phyloP scores from a whole-genome alignment of 345 rosid genomes.

The Anastatica hierochuntica region DNA sequence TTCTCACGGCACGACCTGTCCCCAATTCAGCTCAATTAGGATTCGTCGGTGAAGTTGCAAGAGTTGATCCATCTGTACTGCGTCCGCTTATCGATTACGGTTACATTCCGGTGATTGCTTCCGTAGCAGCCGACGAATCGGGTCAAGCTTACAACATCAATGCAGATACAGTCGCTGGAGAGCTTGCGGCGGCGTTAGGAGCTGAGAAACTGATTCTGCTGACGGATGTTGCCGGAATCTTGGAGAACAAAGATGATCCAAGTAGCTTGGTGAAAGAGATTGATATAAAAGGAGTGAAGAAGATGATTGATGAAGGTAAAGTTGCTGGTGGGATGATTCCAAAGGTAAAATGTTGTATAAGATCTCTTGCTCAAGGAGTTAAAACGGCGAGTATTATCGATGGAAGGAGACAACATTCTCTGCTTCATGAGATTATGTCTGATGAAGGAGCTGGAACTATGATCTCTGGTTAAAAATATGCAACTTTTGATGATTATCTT shows the following conservation, averaged over 20 bases:
- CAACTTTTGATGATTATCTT: not conserved
- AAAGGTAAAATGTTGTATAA: conserved; percentile 74
- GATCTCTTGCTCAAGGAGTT: conserved; percentile 83
- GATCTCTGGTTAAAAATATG: conserved; percentile 51
- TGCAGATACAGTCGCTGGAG: conserved; percentile 93
- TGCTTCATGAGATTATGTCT: conserved; percentile 83
- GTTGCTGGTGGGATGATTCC: conserved; percentile 96
- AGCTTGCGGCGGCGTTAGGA: conserved; percentile 81
- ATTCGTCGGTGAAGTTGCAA: conserved; percentile 78
- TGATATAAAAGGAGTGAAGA: conserved; percentile 75
- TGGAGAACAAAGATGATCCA: conserved; percentile 49
- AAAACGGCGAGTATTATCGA: conserved; percentile 87
- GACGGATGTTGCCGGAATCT: conserved; percentile 85
- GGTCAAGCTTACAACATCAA: conserved; percentile 87
- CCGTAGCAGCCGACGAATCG: conserved; percentile 66
- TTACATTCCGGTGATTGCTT: conserved; percentile 79
- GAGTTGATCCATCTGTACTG: conserved; percentile 52
- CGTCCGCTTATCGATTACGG: conserved; percentile 49
- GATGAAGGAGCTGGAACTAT: conserved; percentile 94
- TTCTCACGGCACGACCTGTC: conserved; percentile 62
- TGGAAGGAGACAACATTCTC: conserved; percentile 71
- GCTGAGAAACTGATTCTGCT: conserved; percentile 84
- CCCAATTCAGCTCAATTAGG: conserved; percentile 64
- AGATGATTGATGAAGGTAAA: conserved; percentile 61
- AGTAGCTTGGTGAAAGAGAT: conserved; percentile 73